A percentile compares a stretch with the other conserved stretches of the same genome.
These are phyloP conservation scores for Pyrenochaeta sp. DNA, from an alignment of 2,329 filamentous ascomycete genomes.

Conservation along the genomic window DNA sequence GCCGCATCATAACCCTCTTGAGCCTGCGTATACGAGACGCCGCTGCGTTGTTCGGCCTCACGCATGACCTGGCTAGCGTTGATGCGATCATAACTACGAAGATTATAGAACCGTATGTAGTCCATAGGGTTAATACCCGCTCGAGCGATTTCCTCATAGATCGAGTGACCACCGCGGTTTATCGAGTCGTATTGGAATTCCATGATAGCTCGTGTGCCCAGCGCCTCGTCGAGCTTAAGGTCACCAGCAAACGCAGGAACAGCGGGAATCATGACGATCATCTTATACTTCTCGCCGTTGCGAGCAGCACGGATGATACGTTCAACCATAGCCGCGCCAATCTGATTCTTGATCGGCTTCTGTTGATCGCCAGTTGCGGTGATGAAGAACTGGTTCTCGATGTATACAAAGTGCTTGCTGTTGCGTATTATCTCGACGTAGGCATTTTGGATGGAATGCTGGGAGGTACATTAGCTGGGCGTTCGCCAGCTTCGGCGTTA, in stretches of 20 bases:
- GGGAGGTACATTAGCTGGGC: conserved; percentile 13
- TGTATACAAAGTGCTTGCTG: conserved; percentile 78
- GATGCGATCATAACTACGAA: conserved; percentile 84
- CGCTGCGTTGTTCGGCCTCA: conserved; percentile 67
- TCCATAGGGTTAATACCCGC: conserved; percentile 73
- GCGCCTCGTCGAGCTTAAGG: conserved; percentile 73
- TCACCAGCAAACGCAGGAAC: conserved; percentile 86
- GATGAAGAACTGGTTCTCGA: conserved; percentile 90
- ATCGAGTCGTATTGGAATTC: conserved; percentile 83
- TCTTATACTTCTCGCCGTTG: conserved; percentile 72
- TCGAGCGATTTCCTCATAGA: conserved; percentile 73
- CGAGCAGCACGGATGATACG: conserved; percentile 76
- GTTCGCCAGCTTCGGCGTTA: neutral
- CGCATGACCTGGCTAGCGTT: conserved; percentile 72
- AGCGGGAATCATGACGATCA: conserved; percentile 80
- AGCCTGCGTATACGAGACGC: conserved; percentile 73
- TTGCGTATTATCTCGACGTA: conserved; percentile 77
- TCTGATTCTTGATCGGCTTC: conserved; percentile 77
- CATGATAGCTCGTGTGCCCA: conserved; percentile 86
- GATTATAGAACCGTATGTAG: conserved; percentile 86
- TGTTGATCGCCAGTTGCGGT: conserved; percentile 78
- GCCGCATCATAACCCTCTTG: conserved; percentile 69
- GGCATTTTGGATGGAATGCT: conserved; percentile 85
- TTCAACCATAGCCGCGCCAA: conserved; percentile 80
- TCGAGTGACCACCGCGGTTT: conserved; percentile 77